Conservation (phyloP, 2,329 filamentous ascomycete genomes). For the Trematosphaeria pertusa region DNA sequence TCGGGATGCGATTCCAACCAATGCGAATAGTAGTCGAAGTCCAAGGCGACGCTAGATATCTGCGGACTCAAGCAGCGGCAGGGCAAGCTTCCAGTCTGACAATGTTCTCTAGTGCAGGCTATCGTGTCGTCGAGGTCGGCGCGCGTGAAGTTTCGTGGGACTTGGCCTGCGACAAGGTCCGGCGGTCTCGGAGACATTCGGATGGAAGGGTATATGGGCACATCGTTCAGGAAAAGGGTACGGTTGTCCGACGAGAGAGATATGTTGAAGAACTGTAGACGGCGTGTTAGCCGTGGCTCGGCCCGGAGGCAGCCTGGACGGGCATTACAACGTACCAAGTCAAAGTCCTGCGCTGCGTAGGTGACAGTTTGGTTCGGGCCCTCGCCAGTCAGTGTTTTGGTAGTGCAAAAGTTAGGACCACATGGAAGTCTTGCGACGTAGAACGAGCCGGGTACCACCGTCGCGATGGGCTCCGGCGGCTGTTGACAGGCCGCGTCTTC, state of each 20-base stretch:
- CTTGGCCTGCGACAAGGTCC: slow-evolving; percentile 23
- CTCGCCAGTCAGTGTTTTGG: slow-evolving; percentile 11
- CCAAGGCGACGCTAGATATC: slow-evolving; percentile 15
- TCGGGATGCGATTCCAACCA: slow-evolving; percentile 15
- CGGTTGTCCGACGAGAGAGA: slow-evolving; percentile 36
- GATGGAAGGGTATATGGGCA: slow-evolving; percentile 34
- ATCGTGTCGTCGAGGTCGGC: slow-evolving; percentile 32
- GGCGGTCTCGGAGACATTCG: slow-evolving; percentile 32
- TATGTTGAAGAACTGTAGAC: slow-evolving; percentile 42
- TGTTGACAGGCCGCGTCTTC: slow-evolving; percentile 25
- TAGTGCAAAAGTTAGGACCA: slow-evolving; percentile 25
- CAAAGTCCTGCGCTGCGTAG: slow-evolving; percentile 12
- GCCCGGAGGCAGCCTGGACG: too few species aligned
- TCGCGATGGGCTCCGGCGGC: slow-evolving; percentile 32
- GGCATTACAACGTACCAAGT: too few species aligned
- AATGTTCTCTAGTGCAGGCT: slow-evolving; percentile 17
- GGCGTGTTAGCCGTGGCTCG: slow-evolving; percentile 38
- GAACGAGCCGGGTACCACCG: slow-evolving; percentile 29
- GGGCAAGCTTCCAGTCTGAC: neutral
- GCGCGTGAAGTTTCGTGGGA: slow-evolving; percentile 31
- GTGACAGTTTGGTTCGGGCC: slow-evolving; percentile 1
- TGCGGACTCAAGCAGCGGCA: slow-evolving; percentile 16
- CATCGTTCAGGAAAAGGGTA: slow-evolving; percentile 33
- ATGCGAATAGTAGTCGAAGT: slow-evolving; percentile 32
- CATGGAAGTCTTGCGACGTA: slow-evolving; percentile 42